These are phyloP conservation scores for Chlamydomonas sphaeroides DNA, from an alignment of 139 green algal species.

Conservation along the genomic window DNA sequence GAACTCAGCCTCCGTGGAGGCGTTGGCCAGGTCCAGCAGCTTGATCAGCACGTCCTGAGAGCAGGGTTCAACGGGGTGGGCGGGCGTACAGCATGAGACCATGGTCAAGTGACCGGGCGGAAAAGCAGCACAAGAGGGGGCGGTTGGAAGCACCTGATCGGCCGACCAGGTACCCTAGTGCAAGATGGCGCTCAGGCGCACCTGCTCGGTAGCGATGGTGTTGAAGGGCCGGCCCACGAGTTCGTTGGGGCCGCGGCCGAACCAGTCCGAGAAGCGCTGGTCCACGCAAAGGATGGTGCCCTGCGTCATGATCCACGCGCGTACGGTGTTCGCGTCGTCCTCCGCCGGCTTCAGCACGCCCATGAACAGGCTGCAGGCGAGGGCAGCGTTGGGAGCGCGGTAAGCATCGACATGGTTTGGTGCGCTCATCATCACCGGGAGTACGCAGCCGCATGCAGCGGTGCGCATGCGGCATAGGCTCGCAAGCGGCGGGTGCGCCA, in stretches of 20 bases:
- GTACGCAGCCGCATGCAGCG: not conserved
- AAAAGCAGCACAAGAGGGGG: too few relatives aligned
- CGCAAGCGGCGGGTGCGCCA: too few relatives aligned
- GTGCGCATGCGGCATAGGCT: too few relatives aligned
- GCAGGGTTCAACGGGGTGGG: too few relatives aligned
- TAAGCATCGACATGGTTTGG: too few relatives aligned
- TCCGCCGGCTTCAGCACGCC: slow-evolving; percentile 39
- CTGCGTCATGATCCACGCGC: slow-evolving; percentile 35
- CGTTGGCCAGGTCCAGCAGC: slow-evolving; percentile 42
- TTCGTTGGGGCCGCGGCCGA: slow-evolving; percentile 27
- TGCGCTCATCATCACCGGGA: too few relatives aligned
- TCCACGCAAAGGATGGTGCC: slow-evolving; percentile 51
- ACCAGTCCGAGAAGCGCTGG: slow-evolving; percentile 50
- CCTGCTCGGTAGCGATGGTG: slow-evolving; percentile 30
- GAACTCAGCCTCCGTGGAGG: slow-evolving; percentile 31
- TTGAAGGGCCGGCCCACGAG: slow-evolving; percentile 39
- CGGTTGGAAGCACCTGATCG: too few relatives aligned
- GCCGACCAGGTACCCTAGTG: too few relatives aligned
- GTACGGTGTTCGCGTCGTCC: slow-evolving; percentile 35
- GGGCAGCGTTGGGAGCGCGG: too few relatives aligned
- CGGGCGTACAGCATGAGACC: too few relatives aligned
- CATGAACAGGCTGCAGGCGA: slow-evolving; percentile 49
- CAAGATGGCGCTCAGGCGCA: slow-evolving; percentile 24
- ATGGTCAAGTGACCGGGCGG: too few relatives aligned
- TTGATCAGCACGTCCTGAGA: slow-evolving; percentile 44